Evolutionary conservation across 148 eudicot species (phyloP).

Genomic region (Camellia japonica): DNA sequence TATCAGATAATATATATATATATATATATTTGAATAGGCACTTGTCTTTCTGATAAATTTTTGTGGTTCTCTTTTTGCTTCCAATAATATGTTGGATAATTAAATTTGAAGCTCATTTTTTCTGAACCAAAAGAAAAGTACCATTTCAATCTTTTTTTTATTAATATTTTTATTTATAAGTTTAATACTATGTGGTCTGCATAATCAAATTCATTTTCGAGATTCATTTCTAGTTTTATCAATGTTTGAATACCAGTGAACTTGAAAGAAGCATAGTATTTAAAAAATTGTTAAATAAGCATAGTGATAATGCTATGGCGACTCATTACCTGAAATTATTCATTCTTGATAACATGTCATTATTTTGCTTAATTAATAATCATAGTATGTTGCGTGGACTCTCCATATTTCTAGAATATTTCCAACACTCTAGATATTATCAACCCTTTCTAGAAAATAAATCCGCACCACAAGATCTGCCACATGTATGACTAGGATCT

Average conservation of each 20-base stretch:
- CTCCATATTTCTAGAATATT: too few relatives aligned
- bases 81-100: not conserved
- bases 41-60: not conserved
- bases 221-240: not conserved
- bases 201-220: not conserved
- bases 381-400: too few relatives aligned
- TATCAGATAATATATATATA: too few relatives aligned
- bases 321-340: not conserved
- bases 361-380: not conserved
- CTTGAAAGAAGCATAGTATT: not conserved
- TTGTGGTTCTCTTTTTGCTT: not conserved
- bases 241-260: not conserved
- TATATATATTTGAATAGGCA: too few relatives aligned
- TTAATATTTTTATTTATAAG: not conserved
- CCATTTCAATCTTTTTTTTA: not conserved
- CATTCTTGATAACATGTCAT: not conserved
- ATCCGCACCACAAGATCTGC: too few relatives aligned
- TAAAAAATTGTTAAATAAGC: not conserved
- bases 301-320: not conserved
- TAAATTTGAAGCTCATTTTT: not conserved
- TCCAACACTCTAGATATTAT: too few relatives aligned
- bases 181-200: not conserved
- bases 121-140: not conserved
- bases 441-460: too few relatives aligned
- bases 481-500: too few relatives aligned